Conservation (phyloP, 2,329 filamentous ascomycete genomes). For the Paraphaeosphaeria sporulosa region DNA sequence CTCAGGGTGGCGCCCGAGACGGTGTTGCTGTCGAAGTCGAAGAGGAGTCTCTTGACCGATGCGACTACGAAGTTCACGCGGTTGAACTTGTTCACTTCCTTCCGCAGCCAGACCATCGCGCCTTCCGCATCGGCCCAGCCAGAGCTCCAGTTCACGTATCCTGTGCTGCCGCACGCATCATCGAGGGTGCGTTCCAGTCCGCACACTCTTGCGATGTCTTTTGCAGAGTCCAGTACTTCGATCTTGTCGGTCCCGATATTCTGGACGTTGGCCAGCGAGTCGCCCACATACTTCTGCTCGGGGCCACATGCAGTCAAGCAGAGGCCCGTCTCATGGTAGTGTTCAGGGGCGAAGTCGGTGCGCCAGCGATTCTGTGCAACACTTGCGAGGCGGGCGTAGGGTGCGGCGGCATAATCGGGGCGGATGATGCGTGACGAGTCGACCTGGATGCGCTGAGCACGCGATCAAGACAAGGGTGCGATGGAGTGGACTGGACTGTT, state of each 20-base stretch:
- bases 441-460: slow-evolving; percentile 44
- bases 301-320: slow-evolving; percentile 66
- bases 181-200: slow-evolving; percentile 52
- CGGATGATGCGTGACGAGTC: slow-evolving; percentile 69
- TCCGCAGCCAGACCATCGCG: slow-evolving; percentile 70
- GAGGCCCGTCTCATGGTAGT: slow-evolving; percentile 76
- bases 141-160: slow-evolving; percentile 75
- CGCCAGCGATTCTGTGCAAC: slow-evolving; percentile 76
- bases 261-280: slow-evolving; percentile 46
- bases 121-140: slow-evolving; percentile 84
- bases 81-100: slow-evolving; percentile 61
- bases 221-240: slow-evolving; percentile 47
- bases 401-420: slow-evolving; percentile 80
- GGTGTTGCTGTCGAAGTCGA: slow-evolving; percentile 41
- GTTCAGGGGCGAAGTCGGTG: slow-evolving; percentile 66
- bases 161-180: slow-evolving; percentile 62
- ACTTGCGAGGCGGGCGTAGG: slow-evolving; percentile 77
- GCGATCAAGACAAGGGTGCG: not conserved
- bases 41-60: slow-evolving; percentile 57
- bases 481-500: not conserved
- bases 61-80: slow-evolving; percentile 60
- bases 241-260: slow-evolving; percentile 48
- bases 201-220: slow-evolving; percentile 50
- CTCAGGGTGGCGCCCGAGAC: slow-evolving; percentile 67
- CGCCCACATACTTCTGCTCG: slow-evolving; percentile 51